Conservation (phyloP, 2,329 filamentous ascomycete genomes). For the Xylariaceae sp. region DNA sequence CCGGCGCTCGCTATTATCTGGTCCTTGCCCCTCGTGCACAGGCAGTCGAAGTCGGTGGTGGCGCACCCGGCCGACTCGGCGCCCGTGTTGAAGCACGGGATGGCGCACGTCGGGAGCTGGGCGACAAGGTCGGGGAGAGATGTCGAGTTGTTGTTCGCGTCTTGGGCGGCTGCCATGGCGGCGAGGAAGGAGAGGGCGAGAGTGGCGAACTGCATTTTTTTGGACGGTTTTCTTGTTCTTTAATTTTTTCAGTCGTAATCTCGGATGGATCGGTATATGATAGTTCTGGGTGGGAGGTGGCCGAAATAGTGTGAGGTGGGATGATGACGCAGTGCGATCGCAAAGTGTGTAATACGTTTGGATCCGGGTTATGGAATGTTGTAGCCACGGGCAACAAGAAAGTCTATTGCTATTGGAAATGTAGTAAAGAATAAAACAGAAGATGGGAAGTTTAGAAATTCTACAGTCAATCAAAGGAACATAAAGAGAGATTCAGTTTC, state of each 20-base stretch:
- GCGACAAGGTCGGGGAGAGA: slow-evolving; percentile 26
- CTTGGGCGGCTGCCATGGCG: slow-evolving; percentile 13
- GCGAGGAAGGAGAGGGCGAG: slow-evolving; percentile 14
- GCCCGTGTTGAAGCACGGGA: slow-evolving; percentile 21
- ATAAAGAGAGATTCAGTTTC: no score
- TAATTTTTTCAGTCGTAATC: no score
- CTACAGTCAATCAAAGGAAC: not conserved
- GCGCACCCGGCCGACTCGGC: slow-evolving; percentile 22
- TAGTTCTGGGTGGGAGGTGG: no score
- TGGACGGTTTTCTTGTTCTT: no score
- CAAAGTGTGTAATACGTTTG: no score
- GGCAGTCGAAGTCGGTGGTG: slow-evolving; percentile 26
- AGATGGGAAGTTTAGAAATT: not conserved
- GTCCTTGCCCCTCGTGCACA: slow-evolving; percentile 23
- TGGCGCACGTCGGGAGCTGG: slow-evolving; percentile 27
- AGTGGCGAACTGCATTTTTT: slow-evolving; percentile 18
- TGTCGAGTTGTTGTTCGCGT: slow-evolving; percentile 12
- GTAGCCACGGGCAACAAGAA: not conserved
- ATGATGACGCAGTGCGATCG: no score
- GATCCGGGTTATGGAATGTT: no score
- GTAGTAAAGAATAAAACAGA: not conserved
- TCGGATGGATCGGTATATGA: no score
- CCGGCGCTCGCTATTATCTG: slow-evolving; percentile 22
- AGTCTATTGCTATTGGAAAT: not conserved
- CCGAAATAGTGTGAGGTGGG: no score